Conservation (phyloP, 345 rosid genomes). For the Brassica rapa region DNA sequence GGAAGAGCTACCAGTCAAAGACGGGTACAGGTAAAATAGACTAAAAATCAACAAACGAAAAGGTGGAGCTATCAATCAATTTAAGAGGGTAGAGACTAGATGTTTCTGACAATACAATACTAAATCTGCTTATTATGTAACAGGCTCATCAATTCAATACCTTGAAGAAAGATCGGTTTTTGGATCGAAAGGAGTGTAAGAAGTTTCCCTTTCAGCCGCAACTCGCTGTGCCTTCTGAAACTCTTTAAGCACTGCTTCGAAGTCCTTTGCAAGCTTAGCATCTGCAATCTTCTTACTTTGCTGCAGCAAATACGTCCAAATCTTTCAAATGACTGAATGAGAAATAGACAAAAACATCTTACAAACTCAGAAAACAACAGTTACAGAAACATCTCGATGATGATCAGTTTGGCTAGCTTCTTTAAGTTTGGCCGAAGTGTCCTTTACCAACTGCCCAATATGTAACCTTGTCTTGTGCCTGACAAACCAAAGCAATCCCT, state of each 20-base stretch:
- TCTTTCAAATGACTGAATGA: neutral
- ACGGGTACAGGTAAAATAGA: neutral
- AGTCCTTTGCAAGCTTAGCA: conserved; percentile 91
- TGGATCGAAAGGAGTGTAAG: conserved; percentile 77
- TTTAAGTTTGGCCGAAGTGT: conserved; percentile 76
- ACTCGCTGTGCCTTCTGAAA: conserved; percentile 92
- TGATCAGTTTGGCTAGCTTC: conserved; percentile 82
- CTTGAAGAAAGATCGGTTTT: conserved; percentile 67
- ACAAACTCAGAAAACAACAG: neutral
- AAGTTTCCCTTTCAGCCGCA: conserved; percentile 87
- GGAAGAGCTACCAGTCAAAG: neutral
- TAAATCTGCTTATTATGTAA: neutral
- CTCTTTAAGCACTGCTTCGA: conserved; percentile 81
- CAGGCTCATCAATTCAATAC: conserved; percentile 37
- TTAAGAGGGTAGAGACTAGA: neutral
- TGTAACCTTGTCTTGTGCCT: conserved; percentile 78
- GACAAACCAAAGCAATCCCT: conserved; percentile 18
- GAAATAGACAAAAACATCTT: neutral
- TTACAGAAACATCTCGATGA: conserved; percentile 50
- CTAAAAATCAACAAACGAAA: neutral
- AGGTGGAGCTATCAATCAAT: neutral
- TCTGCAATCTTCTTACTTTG: conserved; percentile 42
- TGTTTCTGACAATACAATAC: neutral
- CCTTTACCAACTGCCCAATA: conserved; percentile 72
- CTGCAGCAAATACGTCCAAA: conserved; percentile 15